phyloP scores from a whole-genome alignment of 1,284 basidiomycete species.

The Naganishia liquefaciens region DNA sequence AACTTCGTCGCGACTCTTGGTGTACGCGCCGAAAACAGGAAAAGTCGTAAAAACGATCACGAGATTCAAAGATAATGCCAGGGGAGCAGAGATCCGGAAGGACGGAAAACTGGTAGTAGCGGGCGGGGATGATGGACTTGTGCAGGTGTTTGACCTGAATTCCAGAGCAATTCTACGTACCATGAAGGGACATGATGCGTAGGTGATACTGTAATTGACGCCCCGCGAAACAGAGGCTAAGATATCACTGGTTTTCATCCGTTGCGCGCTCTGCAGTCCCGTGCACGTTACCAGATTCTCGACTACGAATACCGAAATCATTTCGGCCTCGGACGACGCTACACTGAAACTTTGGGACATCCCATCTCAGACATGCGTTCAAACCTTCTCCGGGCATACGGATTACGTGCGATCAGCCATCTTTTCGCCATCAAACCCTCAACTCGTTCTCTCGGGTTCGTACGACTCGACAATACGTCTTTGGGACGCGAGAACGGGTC shows the following conservation, averaged over 20 bases:
- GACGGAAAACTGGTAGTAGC: conserved; percentile 96
- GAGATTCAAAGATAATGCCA: conserved; percentile 92
- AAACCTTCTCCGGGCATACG: conserved; percentile 78
- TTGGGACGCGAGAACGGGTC: conserved; percentile 80
- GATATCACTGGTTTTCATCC: neutral
- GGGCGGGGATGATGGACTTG: conserved; percentile 87
- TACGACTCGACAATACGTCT: conserved; percentile 91
- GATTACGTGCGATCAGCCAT: conserved; percentile 95
- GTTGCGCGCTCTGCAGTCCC: conserved; percentile 56
- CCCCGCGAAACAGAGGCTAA: neutral
- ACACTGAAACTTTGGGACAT: conserved; percentile 95
- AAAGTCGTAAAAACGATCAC: conserved; percentile 95
- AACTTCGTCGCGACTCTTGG: conserved; percentile 87
- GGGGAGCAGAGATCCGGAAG: conserved; percentile 79
- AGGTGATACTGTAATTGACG: conserved; percentile 36
- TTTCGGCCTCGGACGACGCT: conserved; percentile 95
- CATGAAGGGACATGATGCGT: conserved; percentile 86
- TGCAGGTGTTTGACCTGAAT: conserved; percentile 96
- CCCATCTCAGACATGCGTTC: conserved; percentile 77
- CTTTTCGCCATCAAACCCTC: conserved; percentile 77
- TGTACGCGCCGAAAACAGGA: conserved; percentile 93
- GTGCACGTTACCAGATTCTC: conserved; percentile 96
- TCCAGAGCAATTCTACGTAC: conserved; percentile 91
- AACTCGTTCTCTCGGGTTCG: conserved; percentile 85
- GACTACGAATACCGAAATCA: conserved; percentile 73